Evolutionary conservation across 371 early-diverging fungal genomes (phyloP).

Genomic region (Capillidium heterosporum): DNA sequence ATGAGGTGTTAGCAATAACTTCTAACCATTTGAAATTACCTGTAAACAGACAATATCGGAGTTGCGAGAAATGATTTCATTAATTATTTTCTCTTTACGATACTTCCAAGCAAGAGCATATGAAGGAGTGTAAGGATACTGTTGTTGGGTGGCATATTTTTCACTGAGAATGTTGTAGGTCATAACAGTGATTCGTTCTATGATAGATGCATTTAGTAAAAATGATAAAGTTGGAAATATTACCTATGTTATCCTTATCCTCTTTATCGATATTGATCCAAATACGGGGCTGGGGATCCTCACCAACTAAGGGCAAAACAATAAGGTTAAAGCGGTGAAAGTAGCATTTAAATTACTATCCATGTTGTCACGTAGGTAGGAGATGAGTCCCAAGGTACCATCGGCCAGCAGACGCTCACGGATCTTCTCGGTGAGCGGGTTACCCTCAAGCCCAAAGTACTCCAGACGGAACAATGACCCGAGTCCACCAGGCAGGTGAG

Average conservation of each 20-base stretch:
- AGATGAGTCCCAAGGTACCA: conserved; percentile 68
- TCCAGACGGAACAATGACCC: conserved; percentile 88
- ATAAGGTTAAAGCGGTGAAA: neutral
- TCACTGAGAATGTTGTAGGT: conserved; percentile 93
- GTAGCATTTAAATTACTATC: conserved; percentile 30
- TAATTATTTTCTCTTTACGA: conserved; percentile 77
- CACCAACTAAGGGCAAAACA: conserved; percentile 29
- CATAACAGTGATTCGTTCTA: conserved; percentile 67
- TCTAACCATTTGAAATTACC: conserved; percentile 21
- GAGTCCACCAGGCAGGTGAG: conserved; percentile 77
- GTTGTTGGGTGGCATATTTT: conserved; percentile 71
- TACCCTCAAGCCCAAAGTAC: conserved; percentile 88
- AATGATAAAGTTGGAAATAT: neutral
- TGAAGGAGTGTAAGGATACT: conserved; percentile 91
- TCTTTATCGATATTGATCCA: conserved; percentile 35
- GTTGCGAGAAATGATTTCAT: conserved; percentile 72
- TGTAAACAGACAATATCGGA: conserved; percentile 94
- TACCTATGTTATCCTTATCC: conserved; percentile 3
- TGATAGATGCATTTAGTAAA: neutral
- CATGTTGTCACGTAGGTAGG: conserved; percentile 81
- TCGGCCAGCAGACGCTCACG: conserved; percentile 65
- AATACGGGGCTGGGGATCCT: conserved; percentile 77
- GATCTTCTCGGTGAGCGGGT: conserved; percentile 82
- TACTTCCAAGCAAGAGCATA: conserved; percentile 94
- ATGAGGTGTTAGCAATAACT: neutral